Conservation (phyloP, 495 filamentous ascomycete genomes). For the Neurospora sp. region DNA sequence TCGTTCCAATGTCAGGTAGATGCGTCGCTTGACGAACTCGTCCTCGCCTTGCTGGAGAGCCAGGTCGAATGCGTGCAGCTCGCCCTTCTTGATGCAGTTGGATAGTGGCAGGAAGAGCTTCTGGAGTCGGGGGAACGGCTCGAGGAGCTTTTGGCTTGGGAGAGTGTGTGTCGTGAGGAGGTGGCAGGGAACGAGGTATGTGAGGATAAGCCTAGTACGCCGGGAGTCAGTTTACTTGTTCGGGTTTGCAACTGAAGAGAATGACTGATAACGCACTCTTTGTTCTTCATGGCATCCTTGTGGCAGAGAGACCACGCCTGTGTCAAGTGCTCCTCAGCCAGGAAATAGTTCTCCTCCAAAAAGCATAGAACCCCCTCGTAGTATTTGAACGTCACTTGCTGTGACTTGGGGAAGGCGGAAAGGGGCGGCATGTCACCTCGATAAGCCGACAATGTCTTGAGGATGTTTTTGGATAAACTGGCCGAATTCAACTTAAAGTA, state of each 20-base stretch:
- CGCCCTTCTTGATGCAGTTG: conserved; percentile 65
- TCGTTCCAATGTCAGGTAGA: conserved; percentile 88
- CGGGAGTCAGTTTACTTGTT: conserved; percentile 2
- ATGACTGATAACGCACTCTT: conserved; percentile 48
- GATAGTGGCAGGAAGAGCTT: conserved; percentile 67
- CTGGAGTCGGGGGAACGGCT: conserved; percentile 67
- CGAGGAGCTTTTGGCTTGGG: conserved; percentile 60
- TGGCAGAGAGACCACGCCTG: conserved; percentile 72
- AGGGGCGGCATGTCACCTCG: conserved; percentile 67
- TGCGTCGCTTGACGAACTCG: conserved; percentile 87
- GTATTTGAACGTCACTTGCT: conserved; percentile 94
- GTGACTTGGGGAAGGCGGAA: conserved; percentile 67
- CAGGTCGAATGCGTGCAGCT: conserved; percentile 74
- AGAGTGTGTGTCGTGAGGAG: conserved; percentile 79
- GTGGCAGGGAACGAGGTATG: conserved; percentile 86
- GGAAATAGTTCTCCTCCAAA: conserved; percentile 79
- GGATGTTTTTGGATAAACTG: conserved; percentile 79
- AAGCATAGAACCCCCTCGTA: conserved; percentile 85
- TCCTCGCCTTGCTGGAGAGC: conserved; percentile 72
- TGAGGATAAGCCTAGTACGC: conserved; percentile 66
- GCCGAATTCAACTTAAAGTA: conserved; percentile 93
- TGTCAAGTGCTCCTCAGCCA: conserved; percentile 75
- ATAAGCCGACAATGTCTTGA: conserved; percentile 70
- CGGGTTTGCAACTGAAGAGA: not conserved
- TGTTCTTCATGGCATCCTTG: conserved; percentile 57